These are phyloP conservation scores for Phoma sp. DNA, from an alignment of 2,329 filamentous ascomycete species.

Conservation along the genomic window DNA sequence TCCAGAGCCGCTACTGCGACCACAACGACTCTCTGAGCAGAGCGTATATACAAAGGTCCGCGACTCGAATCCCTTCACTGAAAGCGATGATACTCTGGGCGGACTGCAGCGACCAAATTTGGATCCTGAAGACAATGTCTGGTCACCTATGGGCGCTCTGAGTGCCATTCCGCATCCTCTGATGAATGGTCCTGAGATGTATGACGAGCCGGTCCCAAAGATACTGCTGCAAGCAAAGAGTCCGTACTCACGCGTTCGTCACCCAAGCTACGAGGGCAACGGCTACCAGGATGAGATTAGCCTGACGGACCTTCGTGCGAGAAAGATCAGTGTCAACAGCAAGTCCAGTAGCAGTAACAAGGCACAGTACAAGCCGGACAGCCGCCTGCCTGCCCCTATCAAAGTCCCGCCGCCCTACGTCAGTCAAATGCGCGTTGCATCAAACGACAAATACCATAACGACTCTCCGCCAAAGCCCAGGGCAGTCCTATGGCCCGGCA, in stretches of 20 bases:
- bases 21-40: slow-evolving; percentile 20
- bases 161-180: slow-evolving; percentile 32
- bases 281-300: slow-evolving; percentile 31
- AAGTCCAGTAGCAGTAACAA: neutral
- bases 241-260: slow-evolving; percentile 10
- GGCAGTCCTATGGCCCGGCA: slow-evolving; percentile 15
- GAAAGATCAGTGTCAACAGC: neutral
- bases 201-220: neutral
- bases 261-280: slow-evolving; percentile 37
- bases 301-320: slow-evolving; percentile 21
- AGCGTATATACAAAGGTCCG: slow-evolving; percentile 26
- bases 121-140: slow-evolving; percentile 7
- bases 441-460: slow-evolving; percentile 4
- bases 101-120: neutral
- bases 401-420: slow-evolving; percentile 24
- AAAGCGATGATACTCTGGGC: neutral
- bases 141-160: slow-evolving; percentile 24
- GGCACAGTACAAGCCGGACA: slow-evolving; percentile 5
- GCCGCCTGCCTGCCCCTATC: slow-evolving; percentile 30
- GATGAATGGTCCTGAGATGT: neutral
- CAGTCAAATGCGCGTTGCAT: slow-evolving; percentile 18
- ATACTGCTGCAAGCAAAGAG: neutral
- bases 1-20: slow-evolving; percentile 1
- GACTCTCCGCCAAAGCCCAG: neutral
- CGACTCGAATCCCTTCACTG: slow-evolving; percentile 24